Evolutionary conservation across 306 rosid species (phyloP).

Genomic region (Rubus idaeus): DNA sequence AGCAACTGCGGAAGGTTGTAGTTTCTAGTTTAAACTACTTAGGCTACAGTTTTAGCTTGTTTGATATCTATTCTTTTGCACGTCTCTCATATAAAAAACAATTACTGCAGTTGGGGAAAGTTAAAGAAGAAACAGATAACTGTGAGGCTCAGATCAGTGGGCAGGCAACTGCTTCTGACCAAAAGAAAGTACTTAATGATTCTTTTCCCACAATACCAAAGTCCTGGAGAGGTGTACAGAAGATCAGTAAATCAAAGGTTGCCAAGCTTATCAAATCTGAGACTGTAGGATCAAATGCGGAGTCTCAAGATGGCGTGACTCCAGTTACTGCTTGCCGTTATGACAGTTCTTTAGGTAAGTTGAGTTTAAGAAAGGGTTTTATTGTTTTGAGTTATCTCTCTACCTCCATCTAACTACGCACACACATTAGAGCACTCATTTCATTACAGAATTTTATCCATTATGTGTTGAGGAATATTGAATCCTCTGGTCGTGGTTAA

Average conservation of each 20-base stretch:
- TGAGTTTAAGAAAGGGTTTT: background rate
- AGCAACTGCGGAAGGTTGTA: background rate
- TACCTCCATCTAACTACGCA: background rate
- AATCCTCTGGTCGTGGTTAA: background rate
- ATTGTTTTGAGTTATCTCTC: background rate
- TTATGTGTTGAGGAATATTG: background rate
- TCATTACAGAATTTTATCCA: background rate
- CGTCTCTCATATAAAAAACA: background rate
- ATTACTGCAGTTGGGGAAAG: constrained; percentile 49
- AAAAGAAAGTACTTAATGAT: constrained; percentile 25
- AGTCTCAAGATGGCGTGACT: constrained; percentile 33
- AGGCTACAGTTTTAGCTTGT: background rate
- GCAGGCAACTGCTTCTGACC: constrained; percentile 21
- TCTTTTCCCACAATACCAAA: constrained; percentile 25
- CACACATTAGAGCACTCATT: background rate
- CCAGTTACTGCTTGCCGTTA: constrained; percentile 55
- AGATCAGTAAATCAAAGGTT: constrained; percentile 39
- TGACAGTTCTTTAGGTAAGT: constrained; percentile 84
- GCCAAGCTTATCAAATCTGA: constrained; percentile 46
- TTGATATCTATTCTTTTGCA: background rate
- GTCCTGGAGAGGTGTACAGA: constrained; percentile 31
- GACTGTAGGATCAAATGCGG: constrained; percentile 33
- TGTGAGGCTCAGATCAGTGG: constrained; percentile 29
- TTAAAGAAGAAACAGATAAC: constrained; percentile 30
- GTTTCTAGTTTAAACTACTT: background rate